These are phyloP conservation scores for Aspergillus spinulosporus DNA, from an alignment of 2,329 filamentous ascomycete species.

Conservation along the genomic window DNA sequence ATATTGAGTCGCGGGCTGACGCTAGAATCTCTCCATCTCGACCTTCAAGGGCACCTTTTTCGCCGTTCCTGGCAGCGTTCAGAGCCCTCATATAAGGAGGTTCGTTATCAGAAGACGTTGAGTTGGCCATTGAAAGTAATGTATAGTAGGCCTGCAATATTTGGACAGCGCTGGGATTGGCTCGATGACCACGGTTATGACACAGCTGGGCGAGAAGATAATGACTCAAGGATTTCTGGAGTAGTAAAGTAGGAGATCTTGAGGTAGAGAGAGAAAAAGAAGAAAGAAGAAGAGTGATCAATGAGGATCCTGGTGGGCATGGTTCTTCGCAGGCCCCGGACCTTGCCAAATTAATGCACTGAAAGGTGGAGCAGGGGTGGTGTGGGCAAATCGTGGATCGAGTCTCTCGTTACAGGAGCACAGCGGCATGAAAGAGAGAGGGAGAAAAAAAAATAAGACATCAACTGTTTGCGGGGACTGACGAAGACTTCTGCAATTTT, in stretches of 20 bases:
- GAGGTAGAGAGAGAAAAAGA: conserved; percentile 13
- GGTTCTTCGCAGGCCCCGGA: conserved; percentile 22
- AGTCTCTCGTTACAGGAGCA: conserved; percentile 19
- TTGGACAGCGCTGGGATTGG: conserved; percentile 1
- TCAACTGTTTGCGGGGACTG: conserved; percentile 11
- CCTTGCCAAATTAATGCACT: conserved; percentile 28
- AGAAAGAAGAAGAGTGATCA: conserved; percentile 17
- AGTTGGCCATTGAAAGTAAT: conserved; percentile 36
- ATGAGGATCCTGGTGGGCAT: conserved; percentile 18
- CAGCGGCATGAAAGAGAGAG: conserved; percentile 10
- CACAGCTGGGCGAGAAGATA: not conserved
- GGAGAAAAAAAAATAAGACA: conserved; percentile 4
- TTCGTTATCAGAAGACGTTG: conserved; percentile 30
- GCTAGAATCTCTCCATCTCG: conserved; percentile 67
- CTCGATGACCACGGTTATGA: conserved; percentile 2
- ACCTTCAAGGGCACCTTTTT: conserved; percentile 64
- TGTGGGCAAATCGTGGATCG: conserved; percentile 25
- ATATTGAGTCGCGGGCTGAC: conserved; percentile 62
- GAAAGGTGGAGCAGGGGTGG: conserved; percentile 25
- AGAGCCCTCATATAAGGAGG: conserved; percentile 66
- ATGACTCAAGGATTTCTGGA: not conserved
- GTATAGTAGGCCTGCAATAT: conserved; percentile 8
- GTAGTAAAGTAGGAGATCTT: conserved; percentile 10
- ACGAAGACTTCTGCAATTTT: conserved; percentile 8
- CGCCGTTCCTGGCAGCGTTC: conserved; percentile 72